Evolutionary conservation across 2,329 filamentous ascomycete genomes (phyloP).

Genomic region (Ophidiomyces ophidiicola): DNA sequence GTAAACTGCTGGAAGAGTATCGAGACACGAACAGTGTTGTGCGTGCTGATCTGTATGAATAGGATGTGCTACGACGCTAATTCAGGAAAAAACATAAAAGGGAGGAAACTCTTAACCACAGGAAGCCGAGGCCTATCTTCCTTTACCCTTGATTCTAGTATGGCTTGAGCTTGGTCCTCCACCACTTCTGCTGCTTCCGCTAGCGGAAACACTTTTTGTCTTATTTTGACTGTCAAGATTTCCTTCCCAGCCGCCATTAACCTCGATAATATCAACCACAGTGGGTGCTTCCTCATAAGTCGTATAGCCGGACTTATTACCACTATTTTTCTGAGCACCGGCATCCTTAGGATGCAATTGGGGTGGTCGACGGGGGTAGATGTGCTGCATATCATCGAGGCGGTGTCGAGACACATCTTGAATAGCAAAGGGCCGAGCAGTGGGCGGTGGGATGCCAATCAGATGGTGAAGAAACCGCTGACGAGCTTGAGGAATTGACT

Average conservation of each 20-base stretch:
- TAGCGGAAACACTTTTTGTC: neutral
- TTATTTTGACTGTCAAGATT: neutral
- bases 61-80: too few relatives aligned
- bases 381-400: neutral
- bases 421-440: constrained; percentile 8
- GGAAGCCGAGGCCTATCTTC: too few relatives aligned
- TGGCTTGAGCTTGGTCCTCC: constrained; percentile 2
- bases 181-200: neutral
- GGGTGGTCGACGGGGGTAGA: constrained; percentile 1
- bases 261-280: constrained; percentile 16
- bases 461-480: constrained; percentile 28
- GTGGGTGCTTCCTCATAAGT: constrained; percentile 2
- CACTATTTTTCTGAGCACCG: neutral
- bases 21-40: too few relatives aligned
- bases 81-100: too few relatives aligned
- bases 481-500: constrained; percentile 31
- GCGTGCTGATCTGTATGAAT: too few relatives aligned
- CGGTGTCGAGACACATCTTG: constrained; percentile 4
- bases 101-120: too few relatives aligned
- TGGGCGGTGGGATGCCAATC: constrained; percentile 15
- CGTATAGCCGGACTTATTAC: neutral
- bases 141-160: neutral
- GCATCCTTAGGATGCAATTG: neutral
- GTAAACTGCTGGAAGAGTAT: too few relatives aligned
- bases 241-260: constrained; percentile 13